Evolutionary conservation across 2,329 filamentous ascomycete genomes (phyloP).

Genomic region (Claviceps digitariae): DNA sequence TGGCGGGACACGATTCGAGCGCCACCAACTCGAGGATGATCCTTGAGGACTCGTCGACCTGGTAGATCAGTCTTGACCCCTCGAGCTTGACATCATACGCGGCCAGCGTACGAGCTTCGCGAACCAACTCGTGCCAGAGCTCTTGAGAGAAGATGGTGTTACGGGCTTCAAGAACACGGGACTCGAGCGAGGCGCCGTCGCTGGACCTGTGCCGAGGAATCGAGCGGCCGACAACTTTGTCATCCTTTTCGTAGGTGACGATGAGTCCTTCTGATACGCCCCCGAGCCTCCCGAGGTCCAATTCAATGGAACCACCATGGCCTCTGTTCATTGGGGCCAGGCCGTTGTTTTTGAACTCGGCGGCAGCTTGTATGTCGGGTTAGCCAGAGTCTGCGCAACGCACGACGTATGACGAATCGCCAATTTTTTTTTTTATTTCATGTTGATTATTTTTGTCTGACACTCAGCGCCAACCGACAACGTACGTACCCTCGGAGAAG

Average conservation of each 20-base stretch:
- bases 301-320: conserved; percentile 57
- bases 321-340: conserved; percentile 65
- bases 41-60: conserved; percentile 33
- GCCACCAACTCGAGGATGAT: conserved; percentile 57
- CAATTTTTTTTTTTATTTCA: too few relatives aligned
- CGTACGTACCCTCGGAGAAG: conserved; percentile 54
- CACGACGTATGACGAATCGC: too few relatives aligned
- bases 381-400: not conserved
- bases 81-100: conserved; percentile 56
- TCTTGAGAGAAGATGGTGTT: conserved; percentile 76
- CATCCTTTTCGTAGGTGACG: conserved; percentile 49
- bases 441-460: not conserved
- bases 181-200: conserved; percentile 43
- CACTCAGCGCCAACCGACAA: too few relatives aligned
- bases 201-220: conserved; percentile 36
- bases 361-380: conserved; percentile 26
- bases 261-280: conserved; percentile 47
- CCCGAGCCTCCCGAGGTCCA: conserved; percentile 50
- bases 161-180: conserved; percentile 58
- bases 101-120: conserved; percentile 63
- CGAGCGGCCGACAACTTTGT: conserved; percentile 44
- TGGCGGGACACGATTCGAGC: conserved; percentile 27
- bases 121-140: conserved; percentile 76
- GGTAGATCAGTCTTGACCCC: conserved; percentile 42
- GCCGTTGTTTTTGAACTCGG: conserved; percentile 54